A percentile compares a stretch with the other conserved stretches of the same genome.
Conservation (phyloP, 163 green algal genomes). For the Dunaliella salina region DNA sequence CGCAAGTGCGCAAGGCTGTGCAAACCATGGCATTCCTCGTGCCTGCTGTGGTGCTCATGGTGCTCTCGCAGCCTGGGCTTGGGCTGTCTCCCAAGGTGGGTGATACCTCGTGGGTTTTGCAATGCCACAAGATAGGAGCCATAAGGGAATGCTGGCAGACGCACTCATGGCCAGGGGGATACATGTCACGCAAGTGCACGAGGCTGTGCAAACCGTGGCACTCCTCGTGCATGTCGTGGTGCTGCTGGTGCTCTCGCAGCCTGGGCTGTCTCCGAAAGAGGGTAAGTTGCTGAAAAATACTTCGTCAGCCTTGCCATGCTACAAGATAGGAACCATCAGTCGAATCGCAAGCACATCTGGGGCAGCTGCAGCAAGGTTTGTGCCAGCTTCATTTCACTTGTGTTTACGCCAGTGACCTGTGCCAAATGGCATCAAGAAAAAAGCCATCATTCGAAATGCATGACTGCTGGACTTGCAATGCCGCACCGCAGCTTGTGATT, state of each 20-base stretch:
- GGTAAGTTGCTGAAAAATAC: no score
- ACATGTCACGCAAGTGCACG: conserved; percentile 41
- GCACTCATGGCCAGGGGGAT: conserved; percentile 37
- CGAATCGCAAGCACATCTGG: no score
- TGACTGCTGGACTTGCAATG: no score
- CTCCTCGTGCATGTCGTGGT: conserved; percentile 71
- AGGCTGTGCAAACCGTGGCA: conserved; percentile 65
- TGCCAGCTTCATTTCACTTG: no score
- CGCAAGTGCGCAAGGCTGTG: conserved; percentile 52
- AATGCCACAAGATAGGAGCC: no score
- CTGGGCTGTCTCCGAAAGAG: conserved; percentile 39
- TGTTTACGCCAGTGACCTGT: no score
- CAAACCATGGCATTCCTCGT: conserved; percentile 76
- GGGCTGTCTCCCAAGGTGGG: conserved; percentile 49
- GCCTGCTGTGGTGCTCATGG: conserved; percentile 62
- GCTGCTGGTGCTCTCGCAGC: conserved; percentile 62
- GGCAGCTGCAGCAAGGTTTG: no score
- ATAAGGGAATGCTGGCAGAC: conserved; percentile 58
- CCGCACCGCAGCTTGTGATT: no score
- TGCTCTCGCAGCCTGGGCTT: conserved; percentile 58
- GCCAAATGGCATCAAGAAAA: no score
- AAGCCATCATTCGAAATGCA: no score
- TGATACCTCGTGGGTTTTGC: background rate
- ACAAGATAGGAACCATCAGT: no score
- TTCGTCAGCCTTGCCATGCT: no score